phyloP scores from a whole-genome alignment of 352 stramenopile genomes.

The Globisporangium barbulae region DNA sequence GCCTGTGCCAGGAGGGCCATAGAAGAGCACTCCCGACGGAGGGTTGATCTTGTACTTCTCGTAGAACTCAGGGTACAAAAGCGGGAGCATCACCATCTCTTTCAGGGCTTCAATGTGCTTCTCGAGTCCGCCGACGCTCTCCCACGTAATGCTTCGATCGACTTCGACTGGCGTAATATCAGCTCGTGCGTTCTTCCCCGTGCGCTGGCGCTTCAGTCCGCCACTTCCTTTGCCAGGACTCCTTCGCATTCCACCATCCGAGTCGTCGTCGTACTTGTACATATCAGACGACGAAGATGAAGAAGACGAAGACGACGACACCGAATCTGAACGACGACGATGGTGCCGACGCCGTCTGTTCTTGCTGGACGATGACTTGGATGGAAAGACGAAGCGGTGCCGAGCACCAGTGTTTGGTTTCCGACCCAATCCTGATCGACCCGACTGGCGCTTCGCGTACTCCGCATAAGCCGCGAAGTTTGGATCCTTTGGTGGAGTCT shows the following conservation, averaged over 20 bases:
- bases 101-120: constrained; percentile 89
- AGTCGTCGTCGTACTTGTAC: constrained; percentile 59
- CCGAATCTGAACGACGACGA: constrained; percentile 25
- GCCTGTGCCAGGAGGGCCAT: constrained; percentile 89
- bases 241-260: constrained; percentile 65
- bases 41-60: constrained; percentile 85
- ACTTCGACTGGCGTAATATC: constrained; percentile 85
- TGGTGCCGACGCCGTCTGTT: constrained; percentile 22
- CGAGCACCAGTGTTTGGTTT: constrained; percentile 20
- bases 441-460: constrained; percentile 61
- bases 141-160: constrained; percentile 81
- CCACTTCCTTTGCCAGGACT: constrained; percentile 26
- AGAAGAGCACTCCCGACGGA: constrained; percentile 86
- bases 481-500: constrained; percentile 28
- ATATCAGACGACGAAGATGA: constrained; percentile 54
- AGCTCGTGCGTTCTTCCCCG: constrained; percentile 45
- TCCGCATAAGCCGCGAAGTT: constrained; percentile 53
- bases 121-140: constrained; percentile 79
- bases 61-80: constrained; percentile 93
- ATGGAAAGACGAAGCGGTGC: constrained; percentile 25
- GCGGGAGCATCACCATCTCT: constrained; percentile 92
- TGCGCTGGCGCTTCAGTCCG: constrained; percentile 23
- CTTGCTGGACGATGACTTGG: constrained; percentile 26
- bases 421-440: constrained; percentile 15
- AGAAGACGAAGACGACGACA: constrained; percentile 32